Base-by-base conservation (phyloP, 1,284 basidiomycete genomes). In the Irpex sp. region DNA sequence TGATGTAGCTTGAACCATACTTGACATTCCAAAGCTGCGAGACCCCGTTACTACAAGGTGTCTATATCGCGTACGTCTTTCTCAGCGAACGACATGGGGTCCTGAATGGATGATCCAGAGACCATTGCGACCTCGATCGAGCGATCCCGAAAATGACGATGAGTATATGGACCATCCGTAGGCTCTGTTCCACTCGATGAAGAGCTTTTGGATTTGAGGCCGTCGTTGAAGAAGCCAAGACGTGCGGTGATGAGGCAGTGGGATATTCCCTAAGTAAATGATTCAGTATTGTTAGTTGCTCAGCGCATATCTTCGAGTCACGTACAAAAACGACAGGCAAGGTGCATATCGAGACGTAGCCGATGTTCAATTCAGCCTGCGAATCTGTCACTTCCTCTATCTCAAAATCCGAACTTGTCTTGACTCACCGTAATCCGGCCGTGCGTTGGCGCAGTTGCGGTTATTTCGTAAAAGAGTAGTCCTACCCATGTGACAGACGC, bases 401-500 rank as follows among this genome's bases (percentile, higher is more conserved):
- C 8, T 9, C 40, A 44, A 44, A n/a, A 26, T 26, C 40, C 2
- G n/a, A 9, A n/a, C 11, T 44, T 11, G 11, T 52, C 17, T 26
- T 26, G 21, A 19, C 57, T 40, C 40, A 58, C 57, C 11, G 58
- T 59, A 26, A 59, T 49, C 13, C 21, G 57, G 6, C 58, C 58
- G 5, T 59, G 5, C 11, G 54, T 55, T 19, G 58, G 58, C 26
- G 58, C 58, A 15, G 31, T 6, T 13, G 26, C 15, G 1, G 58
- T 17, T 7, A 59, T 59, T n/a, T 51, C 58, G 31, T 9, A 49
- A 4, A 59, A 26, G 13, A 51, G 5, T 17, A 59, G 47, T 13
- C 58, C 58, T 6, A 59, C 15, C 58, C 58, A 59, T 8, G 58
- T 59, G 5, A 59, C 58, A 31, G 31, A 13, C 7, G 58, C 58